Percentiles rank a stretch among this genome's conserved stretches.
Conservation (phyloP, 352 stramenopile genomes). For the Phytophthora idaei region DNA sequence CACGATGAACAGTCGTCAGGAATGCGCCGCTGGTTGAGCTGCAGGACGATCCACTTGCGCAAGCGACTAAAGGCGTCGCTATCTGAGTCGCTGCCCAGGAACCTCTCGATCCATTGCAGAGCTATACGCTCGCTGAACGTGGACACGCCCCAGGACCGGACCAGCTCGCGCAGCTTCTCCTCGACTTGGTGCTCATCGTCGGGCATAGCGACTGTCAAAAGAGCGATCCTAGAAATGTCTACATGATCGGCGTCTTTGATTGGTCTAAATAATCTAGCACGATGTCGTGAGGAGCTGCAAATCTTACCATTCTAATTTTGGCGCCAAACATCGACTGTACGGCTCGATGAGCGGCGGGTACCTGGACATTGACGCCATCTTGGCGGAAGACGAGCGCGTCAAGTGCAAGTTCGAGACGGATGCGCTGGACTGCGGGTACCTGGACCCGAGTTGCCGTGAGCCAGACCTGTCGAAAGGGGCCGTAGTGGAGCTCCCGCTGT, state of each 20-base stretch:
- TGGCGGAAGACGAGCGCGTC: slow-evolving; percentile 81
- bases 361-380: slow-evolving; percentile 77
- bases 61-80: slow-evolving; percentile 45
- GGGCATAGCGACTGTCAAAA: slow-evolving; percentile 2
- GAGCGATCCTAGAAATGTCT: slow-evolving; percentile 14
- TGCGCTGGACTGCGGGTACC: slow-evolving; percentile 70
- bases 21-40: slow-evolving; percentile 59
- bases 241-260: slow-evolving; percentile 4
- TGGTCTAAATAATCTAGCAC: slow-evolving; percentile 6
- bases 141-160: slow-evolving; percentile 65
- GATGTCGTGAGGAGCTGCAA: background rate
- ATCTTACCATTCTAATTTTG: slow-evolving; percentile 7
- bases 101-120: slow-evolving; percentile 60
- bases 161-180: slow-evolving; percentile 47
- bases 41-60: slow-evolving; percentile 69
- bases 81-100: slow-evolving; percentile 31
- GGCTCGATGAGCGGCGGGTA: slow-evolving; percentile 32
- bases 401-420: slow-evolving; percentile 79
- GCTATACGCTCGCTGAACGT: slow-evolving; percentile 71
- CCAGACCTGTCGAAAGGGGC: slow-evolving; percentile 53
- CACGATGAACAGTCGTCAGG: slow-evolving; percentile 42
- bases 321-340: slow-evolving; percentile 8
- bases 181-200: slow-evolving; percentile 29
- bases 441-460: slow-evolving; percentile 69
- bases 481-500: slow-evolving; percentile 78